phyloP scores from a whole-genome alignment of 1,139 yeast species.

The Sugiyamaella sp. region DNA sequence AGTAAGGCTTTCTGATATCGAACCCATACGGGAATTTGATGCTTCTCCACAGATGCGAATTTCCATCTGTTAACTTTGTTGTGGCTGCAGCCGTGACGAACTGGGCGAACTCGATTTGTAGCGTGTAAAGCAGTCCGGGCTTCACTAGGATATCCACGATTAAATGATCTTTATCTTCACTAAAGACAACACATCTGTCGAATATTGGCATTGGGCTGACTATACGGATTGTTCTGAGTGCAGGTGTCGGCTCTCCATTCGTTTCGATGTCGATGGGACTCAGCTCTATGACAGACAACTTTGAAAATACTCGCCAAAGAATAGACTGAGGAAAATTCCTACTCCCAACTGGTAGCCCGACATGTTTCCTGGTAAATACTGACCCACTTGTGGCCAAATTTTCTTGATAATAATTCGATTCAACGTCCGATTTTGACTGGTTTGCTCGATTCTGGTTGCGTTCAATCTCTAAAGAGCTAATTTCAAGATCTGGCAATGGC shows the following conservation, averaged over 20 bases:
- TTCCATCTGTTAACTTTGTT: slow-evolving; percentile 23
- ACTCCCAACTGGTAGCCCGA: background rate
- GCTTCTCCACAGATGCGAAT: slow-evolving; percentile 35
- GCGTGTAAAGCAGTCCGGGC: slow-evolving; percentile 36
- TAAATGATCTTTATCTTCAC: slow-evolving; percentile 30
- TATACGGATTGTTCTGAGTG: slow-evolving; percentile 32
- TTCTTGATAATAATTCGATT: slow-evolving; percentile 31
- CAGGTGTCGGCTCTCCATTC: slow-evolving; percentile 12
- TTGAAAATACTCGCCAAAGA: slow-evolving; percentile 32
- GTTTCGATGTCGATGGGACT: slow-evolving; percentile 31
- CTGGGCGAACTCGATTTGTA: slow-evolving; percentile 28
- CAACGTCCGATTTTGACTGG: slow-evolving; percentile 25
- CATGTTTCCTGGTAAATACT: slow-evolving; percentile 21
- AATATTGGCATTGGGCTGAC: slow-evolving; percentile 29
- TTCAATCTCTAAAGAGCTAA: slow-evolving; percentile 1
- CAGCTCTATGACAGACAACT: slow-evolving; percentile 31
- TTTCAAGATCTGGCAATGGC: slow-evolving; percentile 27
- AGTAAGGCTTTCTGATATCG: slow-evolving; percentile 65
- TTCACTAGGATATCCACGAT: slow-evolving; percentile 36
- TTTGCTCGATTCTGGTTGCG: slow-evolving; percentile 6
- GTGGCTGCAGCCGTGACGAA: slow-evolving; percentile 22
- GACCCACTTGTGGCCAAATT: slow-evolving; percentile 35
- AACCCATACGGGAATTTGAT: slow-evolving; percentile 63
- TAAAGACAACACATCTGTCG: slow-evolving; percentile 32
- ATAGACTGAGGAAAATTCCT: slow-evolving; percentile 25